Conservation (phyloP, 306 rosid species). For the Aeschynomene evenia region DNA sequence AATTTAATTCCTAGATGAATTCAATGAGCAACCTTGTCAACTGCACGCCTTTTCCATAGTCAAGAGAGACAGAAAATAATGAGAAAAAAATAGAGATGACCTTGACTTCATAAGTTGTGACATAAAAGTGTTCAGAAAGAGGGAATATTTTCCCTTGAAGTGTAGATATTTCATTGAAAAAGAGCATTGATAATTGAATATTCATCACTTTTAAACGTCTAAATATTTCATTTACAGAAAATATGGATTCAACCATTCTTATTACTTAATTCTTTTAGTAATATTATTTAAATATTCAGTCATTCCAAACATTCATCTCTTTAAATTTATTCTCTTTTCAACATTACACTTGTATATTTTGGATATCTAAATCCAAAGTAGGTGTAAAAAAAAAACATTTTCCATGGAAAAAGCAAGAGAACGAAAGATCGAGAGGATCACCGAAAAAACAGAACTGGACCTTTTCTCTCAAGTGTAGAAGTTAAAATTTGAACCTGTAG, state of each 20-base stretch:
- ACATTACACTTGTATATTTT: no score
- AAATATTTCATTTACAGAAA: no score
- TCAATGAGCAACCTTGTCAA: conserved; percentile 2
- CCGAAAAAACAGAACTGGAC: background rate
- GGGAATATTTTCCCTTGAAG: conserved; percentile 8
- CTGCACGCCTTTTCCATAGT: background rate
- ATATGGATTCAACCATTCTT: no score
- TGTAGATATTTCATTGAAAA: conserved; percentile 10
- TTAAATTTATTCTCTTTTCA: no score
- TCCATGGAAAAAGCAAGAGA: conserved; percentile 6
- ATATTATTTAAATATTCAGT: no score
- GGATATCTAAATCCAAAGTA: no score
- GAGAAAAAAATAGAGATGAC: background rate
- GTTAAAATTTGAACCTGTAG: background rate
- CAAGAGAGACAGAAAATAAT: background rate
- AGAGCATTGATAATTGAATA: no score
- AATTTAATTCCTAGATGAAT: background rate
- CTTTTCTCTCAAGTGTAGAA: background rate
- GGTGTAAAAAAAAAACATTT: no score
- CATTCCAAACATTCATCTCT: no score
- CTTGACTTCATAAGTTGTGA: conserved; percentile 21
- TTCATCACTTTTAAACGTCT: no score
- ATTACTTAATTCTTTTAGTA: no score
- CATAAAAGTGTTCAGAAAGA: background rate
- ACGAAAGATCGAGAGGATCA: background rate